A percentile compares a stretch with the other conserved stretches of the same genome.
These are phyloP conservation scores for Allium sativum DNA, from an alignment of 106 monocot species.

Conservation along the genomic window DNA sequence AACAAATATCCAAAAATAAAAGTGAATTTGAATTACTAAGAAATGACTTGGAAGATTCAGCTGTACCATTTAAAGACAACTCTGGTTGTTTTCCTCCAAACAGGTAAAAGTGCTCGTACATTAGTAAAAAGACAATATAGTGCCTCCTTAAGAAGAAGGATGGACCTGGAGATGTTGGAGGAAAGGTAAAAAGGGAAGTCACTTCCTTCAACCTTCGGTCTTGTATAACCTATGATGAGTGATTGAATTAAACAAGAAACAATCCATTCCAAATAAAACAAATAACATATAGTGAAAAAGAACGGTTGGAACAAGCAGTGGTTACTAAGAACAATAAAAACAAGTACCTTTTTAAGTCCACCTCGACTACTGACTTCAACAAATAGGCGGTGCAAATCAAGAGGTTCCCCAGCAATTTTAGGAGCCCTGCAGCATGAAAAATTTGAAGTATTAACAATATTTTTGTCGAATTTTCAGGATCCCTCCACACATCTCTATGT, in stretches of 20 bases:
- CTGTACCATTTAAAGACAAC: slow-evolving; percentile 9
- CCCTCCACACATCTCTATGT: too few species aligned
- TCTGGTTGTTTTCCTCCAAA: not conserved
- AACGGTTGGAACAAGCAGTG: slow-evolving; percentile 39
- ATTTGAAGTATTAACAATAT: too few species aligned
- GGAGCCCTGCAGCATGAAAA: not conserved
- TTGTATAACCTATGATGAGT: slow-evolving; percentile 13
- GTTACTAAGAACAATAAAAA: not conserved
- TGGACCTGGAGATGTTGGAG: slow-evolving; percentile 15
- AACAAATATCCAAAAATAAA: too few species aligned
- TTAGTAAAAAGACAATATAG: slow-evolving; percentile 14
- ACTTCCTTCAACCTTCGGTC: slow-evolving; percentile 18
- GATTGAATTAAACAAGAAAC: slow-evolving; percentile 28
- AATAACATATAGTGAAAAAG: not conserved
- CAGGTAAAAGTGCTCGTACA: slow-evolving; percentile 19
- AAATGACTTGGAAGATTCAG: too few species aligned
- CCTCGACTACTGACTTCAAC: slow-evolving; percentile 23
- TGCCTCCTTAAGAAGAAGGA: slow-evolving; percentile 17
- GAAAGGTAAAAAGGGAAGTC: slow-evolving; percentile 16
- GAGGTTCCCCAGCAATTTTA: slow-evolving; percentile 28
- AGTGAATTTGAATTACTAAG: too few species aligned
- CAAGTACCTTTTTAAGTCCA: slow-evolving; percentile 15
- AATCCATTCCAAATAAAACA: slow-evolving; percentile 4
- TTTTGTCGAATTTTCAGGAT: too few species aligned
- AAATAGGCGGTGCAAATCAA: slow-evolving; percentile 20